Base-by-base conservation (phyloP, 2,329 filamentous ascomycete species). In the Fusarium irregulare region DNA sequence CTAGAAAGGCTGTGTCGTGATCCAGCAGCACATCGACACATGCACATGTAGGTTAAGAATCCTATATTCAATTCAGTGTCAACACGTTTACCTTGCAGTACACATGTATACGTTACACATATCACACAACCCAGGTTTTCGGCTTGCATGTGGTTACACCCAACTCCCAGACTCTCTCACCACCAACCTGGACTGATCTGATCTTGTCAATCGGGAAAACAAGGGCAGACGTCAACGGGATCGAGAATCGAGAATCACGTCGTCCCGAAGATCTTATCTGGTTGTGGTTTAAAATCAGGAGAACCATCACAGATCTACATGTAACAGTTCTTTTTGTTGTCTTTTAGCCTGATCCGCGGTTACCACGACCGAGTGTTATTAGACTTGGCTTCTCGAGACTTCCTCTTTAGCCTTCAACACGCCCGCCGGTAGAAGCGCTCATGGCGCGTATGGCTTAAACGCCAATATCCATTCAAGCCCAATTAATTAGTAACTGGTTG, bases 181-280 rank as follows among this genome's bases (percentile, higher is more conserved):
- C 28, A 28, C 28, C 28, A 28, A 28, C 28, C 28, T 23, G 41
- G 28, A 41, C 30, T 49, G 42, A 23, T 32, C 28, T 51, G 42
- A 47, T 49, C 42, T 13, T 37, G 40, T 46, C 23, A 21, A 47
- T 18, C 21, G 28, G 20, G 45, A 50, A 32, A 45, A 46, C 32
- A 50, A 34, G 61, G 60, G 46, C 54, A 56, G 27, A 49, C 53
- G 49, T 60, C 40, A 48, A 44, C 34, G 16, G 42, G 57, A 60
- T 59, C 53, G 53, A 59, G 27, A 28, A 37, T 37, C 32, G 32
- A 37, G 32, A 34, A 61, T 69, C 55, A 55, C 30, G 30, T 34
- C 60, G 28, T 44, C 30, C 49, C 53, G 60, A 69, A 56, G 60
- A 69, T 69, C 66, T 66, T 69, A 40, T 61, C 55, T 69, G 8